Evolutionary conservation across 768 basidiomycete genomes (phyloP), one percentile per base, ranked within the genome.

Genomic region (Panaeolus cyanescens): DNA sequence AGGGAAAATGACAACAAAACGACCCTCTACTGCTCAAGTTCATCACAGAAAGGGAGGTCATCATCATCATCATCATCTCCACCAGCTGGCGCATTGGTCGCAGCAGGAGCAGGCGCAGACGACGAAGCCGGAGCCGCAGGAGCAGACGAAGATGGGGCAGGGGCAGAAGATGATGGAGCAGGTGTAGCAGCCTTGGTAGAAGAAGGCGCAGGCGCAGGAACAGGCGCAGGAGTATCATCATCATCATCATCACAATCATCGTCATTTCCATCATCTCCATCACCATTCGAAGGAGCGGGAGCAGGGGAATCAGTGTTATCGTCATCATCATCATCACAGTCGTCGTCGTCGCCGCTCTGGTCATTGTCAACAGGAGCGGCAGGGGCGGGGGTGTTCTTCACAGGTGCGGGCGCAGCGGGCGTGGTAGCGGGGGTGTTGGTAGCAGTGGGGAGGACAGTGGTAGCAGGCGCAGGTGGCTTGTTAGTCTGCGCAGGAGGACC

Each of bases 11-110:
- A 39, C 25, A 37, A 32, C 19, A 42, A n/a, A n/a, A n/a, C n/a
- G n/a, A n/a, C n/a, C n/a, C n/a, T 58, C 36, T 59, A 59, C 36
- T 33, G 31, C 10, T 34, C 40, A 33, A 69, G 54, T 61, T 71
- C 70, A 32, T 71, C 70, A 55, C 70, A 71, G 65, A 63, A 71
- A 22, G 70, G 70, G 39, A 71, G 63, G 62, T 71, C 61, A 30
- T 64, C 65, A 55, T 69, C 68, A 22, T 59, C 62, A 33, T 59
- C 60, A 53, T 53, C 60, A 56, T 32, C 61, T 32, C 33, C 45
- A 31, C 32, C 60, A 33, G 55, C 57, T 54, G 50, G 59, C 32
- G n/a, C 36, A 32, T 32, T 54, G 19, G 36, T 32, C 7, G 57
- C 40, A 13, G 59, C 31, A 30, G 59, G 42, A 19, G 20, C n/a